Evolutionary conservation across 129 eudicot species (phyloP).

Genomic region (Flaveria bidentis): DNA sequence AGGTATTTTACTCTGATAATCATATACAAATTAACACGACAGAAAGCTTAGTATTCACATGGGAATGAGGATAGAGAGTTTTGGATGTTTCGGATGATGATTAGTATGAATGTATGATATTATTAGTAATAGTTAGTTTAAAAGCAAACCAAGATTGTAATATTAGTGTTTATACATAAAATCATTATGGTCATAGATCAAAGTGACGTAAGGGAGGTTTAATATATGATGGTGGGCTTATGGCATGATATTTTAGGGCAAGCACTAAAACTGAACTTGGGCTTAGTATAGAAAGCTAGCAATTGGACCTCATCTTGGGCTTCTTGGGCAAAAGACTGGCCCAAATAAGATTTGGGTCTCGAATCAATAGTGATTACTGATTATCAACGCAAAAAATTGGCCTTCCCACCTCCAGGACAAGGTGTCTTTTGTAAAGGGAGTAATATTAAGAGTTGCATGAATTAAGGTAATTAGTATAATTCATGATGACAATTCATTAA

Average conservation of each 20-base stretch:
- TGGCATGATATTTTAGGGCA: not conserved
- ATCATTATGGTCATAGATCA: not conserved
- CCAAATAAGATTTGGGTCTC: not conserved
- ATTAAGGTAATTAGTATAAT: not conserved
- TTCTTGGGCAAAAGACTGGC: not conserved
- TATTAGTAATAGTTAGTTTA: not conserved
- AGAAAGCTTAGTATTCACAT: not conserved
- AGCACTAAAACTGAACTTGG: constrained; percentile 2
- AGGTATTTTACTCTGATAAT: not conserved
- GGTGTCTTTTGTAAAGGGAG: not conserved
- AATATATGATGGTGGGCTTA: not conserved
- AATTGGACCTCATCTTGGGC: not conserved
- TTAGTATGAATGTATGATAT: not conserved
- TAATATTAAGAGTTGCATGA: not conserved
- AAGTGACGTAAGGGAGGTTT: not conserved
- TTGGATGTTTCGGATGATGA: not conserved
- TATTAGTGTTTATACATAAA: not conserved
- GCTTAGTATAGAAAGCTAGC: not conserved
- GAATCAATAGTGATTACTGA: not conserved
- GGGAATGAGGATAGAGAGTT: not conserved
- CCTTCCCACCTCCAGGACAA: not conserved
- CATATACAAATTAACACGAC: not conserved
- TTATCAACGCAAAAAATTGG: not conserved
- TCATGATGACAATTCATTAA: not conserved
- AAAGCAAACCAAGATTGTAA: not conserved